Base-by-base conservation (phyloP, 352 stramenopile species). In the Phytopythium mirpurense region DNA sequence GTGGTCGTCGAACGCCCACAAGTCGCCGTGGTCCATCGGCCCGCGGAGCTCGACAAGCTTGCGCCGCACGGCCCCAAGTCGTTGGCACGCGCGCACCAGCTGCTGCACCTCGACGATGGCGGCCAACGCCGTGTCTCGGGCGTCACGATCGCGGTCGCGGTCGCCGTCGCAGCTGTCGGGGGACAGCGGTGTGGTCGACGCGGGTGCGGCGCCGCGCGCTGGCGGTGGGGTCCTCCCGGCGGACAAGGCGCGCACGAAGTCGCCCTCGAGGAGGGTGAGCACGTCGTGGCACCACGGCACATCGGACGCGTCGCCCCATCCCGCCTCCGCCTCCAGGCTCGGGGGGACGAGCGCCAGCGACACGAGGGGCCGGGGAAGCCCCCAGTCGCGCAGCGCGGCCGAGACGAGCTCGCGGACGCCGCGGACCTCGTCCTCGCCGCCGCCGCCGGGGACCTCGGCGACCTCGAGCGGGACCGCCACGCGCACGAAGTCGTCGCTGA, bases 401-500 rank as follows among this genome's bases (percentile, higher is more conserved):
- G 15, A 2, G 7, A 21, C 6, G 24, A 47, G 5, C 8, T 48
- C 19, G 8, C 75, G 14, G 10, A 64, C 46, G 0, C 51, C 35
- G 6, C 41, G 11, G 4, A 73, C 5, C 2, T 29, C 42, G n/a
- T 15, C 24, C 7, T 29, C 16, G 19, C 18, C 21, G 6, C 8
- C 24, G 15, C 15, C 36, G 9, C 64, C 54, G 0, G 48, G 31
- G 19, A 69, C 27, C 3, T 54, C 51, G 10, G 73, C 14, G 12
- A 72, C 66, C 9, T 74, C 71, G 5, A 81, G 50, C 38, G 64
- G 57, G 21, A 42, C 60, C 5, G 57, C 61, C 23, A 62, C 54
- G 23, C 35, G 41, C 18, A 32, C 32, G 35, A 81, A 81, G 10
- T 74, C 56, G 7, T 68, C 62, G 31, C 35, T 72, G 27, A 81